These are phyloP conservation scores for Nakazawaea pomicola DNA, from an alignment of 805 yeast genomes.

Conservation along the genomic window DNA sequence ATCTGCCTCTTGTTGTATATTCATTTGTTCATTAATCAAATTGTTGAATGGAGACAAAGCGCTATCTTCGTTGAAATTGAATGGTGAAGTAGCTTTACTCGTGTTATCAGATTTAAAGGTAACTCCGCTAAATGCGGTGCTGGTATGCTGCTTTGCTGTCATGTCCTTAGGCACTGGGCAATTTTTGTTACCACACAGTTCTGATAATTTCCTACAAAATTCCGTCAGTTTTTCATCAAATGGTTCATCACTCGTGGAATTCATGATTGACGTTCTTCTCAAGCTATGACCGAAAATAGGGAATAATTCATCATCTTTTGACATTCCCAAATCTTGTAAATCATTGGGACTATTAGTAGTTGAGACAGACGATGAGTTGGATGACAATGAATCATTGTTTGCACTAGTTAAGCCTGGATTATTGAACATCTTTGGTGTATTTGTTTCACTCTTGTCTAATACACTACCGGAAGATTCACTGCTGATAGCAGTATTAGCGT, in stretches of 20 bases:
- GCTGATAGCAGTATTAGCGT: conserved; percentile 7
- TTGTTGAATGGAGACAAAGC: conserved; percentile 4
- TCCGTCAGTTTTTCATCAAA: conserved; percentile 68
- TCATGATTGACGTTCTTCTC: conserved; percentile 18
- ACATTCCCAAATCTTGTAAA: conserved; percentile 4
- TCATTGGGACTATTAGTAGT: conserved; percentile 30
- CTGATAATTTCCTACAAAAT: conserved; percentile 70
- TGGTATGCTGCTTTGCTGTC: conserved; percentile 13
- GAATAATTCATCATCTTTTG: conserved; percentile 1
- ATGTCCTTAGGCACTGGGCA: conserved; percentile 55
- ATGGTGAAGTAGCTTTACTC: conserved; percentile 5
- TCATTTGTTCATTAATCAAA: conserved; percentile 1
- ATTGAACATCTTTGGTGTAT: conserved; percentile 1
- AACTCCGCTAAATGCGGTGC: conserved; percentile 7
- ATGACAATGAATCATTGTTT: conserved; percentile 19
- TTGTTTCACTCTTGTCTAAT: conserved; percentile 1
- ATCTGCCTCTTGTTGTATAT: background rate
- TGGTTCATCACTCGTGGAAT: conserved; percentile 1
- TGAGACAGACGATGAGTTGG: conserved; percentile 27
- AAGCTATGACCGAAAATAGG: conserved; percentile 8
- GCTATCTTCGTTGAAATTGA: conserved; percentile 7
- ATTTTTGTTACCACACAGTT: conserved; percentile 78
- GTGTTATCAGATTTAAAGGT: conserved; percentile 1
- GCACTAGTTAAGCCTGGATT: conserved; percentile 10
- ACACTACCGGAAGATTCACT: background rate